These are phyloP conservation scores for Globisporangium parvum DNA, from an alignment of 352 stramenopile species.

Conservation along the genomic window DNA sequence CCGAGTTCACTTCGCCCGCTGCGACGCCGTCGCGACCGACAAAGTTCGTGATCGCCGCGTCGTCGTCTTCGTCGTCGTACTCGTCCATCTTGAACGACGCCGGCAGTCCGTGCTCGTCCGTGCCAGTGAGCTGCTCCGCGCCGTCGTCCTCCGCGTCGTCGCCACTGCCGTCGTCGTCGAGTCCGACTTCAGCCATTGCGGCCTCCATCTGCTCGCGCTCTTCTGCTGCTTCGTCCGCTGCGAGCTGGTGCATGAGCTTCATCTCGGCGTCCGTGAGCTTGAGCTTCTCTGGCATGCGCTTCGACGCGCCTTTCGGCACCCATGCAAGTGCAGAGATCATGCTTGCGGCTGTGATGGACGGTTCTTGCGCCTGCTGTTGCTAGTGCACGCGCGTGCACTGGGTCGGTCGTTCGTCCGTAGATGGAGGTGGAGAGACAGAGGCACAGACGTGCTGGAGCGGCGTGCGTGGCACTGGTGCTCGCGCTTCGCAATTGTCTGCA, in stretches of 20 bases:
- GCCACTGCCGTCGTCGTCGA: slow-evolving; percentile 19
- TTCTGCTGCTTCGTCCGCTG: slow-evolving; percentile 64
- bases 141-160: slow-evolving; percentile 13
- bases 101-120: slow-evolving; percentile 46
- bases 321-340: slow-evolving; percentile 63
- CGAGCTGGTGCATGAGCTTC: slow-evolving; percentile 71
- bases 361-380: background rate
- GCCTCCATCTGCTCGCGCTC: slow-evolving; percentile 51
- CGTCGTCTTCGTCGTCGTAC: slow-evolving; percentile 84
- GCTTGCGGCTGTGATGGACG: background rate
- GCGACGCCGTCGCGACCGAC: slow-evolving; percentile 32
- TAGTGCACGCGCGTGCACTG: background rate
- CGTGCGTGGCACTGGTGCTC: background rate
- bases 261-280: slow-evolving; percentile 82
- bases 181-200: slow-evolving; percentile 43
- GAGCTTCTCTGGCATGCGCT: slow-evolving; percentile 77
- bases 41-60: slow-evolving; percentile 78
- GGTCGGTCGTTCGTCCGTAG: background rate
- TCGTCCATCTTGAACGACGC: slow-evolving; percentile 83
- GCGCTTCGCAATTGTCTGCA: background rate
- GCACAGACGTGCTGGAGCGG: too few relatives aligned
- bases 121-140: slow-evolving; percentile 14
- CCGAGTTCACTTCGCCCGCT: slow-evolving; percentile 23
- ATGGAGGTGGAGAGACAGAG: too few relatives aligned
- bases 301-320: slow-evolving; percentile 47